These are phyloP conservation scores for Striga hermonthica DNA, from an alignment of 305 asterid species.

Conservation along the genomic window DNA sequence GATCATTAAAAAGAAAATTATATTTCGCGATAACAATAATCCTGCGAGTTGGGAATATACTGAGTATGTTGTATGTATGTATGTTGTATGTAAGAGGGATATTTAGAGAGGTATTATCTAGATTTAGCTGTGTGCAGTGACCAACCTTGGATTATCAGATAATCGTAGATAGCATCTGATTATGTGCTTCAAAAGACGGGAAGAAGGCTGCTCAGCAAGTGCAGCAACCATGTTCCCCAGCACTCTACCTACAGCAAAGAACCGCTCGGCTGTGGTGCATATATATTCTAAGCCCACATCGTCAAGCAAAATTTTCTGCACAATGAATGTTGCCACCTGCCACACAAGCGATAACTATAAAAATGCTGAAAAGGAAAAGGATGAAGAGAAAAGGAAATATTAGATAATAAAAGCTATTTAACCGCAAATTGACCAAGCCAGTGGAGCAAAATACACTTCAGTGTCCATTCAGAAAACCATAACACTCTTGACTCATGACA, in stretches of 20 bases:
- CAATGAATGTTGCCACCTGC: slow-evolving; percentile 96
- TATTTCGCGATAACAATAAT: too few species aligned
- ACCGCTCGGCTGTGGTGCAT: slow-evolving; percentile 91
- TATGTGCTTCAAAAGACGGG: slow-evolving; percentile 82
- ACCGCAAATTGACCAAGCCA: background rate
- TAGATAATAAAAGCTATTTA: background rate
- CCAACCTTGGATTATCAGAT: slow-evolving; percentile 85
- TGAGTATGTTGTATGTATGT: too few species aligned
- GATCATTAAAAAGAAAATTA: too few species aligned
- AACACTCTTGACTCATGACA: background rate
- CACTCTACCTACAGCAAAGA: slow-evolving; percentile 90
- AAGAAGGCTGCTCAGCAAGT: slow-evolving; percentile 85
- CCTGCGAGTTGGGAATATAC: too few species aligned
- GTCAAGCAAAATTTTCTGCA: slow-evolving; percentile 95
- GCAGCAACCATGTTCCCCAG: slow-evolving; percentile 90
- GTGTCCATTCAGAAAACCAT: background rate
- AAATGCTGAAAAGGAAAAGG: slow-evolving; percentile 1
- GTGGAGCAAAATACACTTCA: background rate
- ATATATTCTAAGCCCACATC: slow-evolving; percentile 91
- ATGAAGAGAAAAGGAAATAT: background rate
- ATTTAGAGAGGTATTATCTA: too few species aligned
- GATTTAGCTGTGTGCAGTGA: background rate
- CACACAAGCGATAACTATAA: slow-evolving; percentile 15
- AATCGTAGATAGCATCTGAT: slow-evolving; percentile 92
- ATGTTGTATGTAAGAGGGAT: too few species aligned